These are phyloP conservation scores for Russula lepida DNA, from an alignment of 768 basidiomycete genomes.

Conservation along the genomic window DNA sequence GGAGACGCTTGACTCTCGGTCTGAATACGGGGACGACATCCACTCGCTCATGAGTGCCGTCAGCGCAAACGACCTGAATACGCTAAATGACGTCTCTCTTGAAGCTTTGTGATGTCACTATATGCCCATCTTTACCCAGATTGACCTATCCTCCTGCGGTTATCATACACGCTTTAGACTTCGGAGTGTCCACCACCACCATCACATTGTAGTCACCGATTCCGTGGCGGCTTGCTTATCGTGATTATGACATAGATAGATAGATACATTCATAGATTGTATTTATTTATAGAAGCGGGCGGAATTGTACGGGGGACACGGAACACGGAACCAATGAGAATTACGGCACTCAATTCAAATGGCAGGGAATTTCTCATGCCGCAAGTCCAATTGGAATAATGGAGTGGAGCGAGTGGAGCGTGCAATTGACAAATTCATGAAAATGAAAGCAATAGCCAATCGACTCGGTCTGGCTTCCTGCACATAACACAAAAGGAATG, in stretches of 20 bases:
- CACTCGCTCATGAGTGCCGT: conserved; percentile 54
- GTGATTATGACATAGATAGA: background rate
- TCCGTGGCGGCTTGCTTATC: background rate
- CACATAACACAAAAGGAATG: background rate
- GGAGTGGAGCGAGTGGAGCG: too few relatives aligned
- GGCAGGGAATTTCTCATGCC: too few relatives aligned
- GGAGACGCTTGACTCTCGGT: conserved; percentile 68
- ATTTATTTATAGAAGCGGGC: background rate
- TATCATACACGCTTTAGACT: background rate
- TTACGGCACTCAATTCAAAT: too few relatives aligned
- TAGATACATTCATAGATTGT: background rate
- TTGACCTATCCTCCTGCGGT: background rate
- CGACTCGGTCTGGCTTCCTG: background rate
- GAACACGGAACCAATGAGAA: too few relatives aligned
- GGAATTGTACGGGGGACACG: background rate
- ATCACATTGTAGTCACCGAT: background rate
- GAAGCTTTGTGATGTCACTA: conserved; percentile 44
- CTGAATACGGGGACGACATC: conserved; percentile 67
- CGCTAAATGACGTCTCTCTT: conserved; percentile 62
- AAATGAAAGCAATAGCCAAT: background rate
- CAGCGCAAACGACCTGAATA: conserved; percentile 47
- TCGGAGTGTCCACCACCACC: background rate
- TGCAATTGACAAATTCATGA: too few relatives aligned
- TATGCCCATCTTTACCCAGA: background rate
- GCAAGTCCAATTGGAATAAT: too few relatives aligned